Evolutionary conservation across 2,329 filamentous ascomycete species (phyloP).

Genomic region (Stemphylium lycopersici): DNA sequence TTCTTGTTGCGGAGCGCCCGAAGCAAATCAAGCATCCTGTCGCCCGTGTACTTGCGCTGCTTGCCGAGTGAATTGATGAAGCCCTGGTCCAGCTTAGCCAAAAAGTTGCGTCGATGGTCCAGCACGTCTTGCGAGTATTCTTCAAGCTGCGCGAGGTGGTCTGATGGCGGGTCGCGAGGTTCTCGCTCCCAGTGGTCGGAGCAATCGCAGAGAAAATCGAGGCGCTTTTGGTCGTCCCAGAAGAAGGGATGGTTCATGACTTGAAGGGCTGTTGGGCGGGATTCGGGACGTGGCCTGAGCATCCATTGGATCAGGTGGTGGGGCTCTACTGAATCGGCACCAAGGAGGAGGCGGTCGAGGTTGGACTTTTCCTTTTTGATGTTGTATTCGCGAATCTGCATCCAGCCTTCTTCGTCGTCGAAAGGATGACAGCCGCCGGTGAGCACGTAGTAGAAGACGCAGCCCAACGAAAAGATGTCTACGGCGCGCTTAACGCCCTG

Average conservation of each 20-base stretch:
- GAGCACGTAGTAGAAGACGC: slow-evolving; percentile 99
- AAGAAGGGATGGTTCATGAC: slow-evolving; percentile 96
- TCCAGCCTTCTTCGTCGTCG: slow-evolving; percentile 91
- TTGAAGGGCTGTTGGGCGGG: slow-evolving; percentile 74
- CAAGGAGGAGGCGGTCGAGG: slow-evolving; percentile 74
- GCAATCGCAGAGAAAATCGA: slow-evolving; percentile 93
- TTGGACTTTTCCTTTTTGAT: slow-evolving; percentile 88
- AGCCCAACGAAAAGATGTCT: slow-evolving; percentile 94
- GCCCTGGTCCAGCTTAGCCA: slow-evolving; percentile 73
- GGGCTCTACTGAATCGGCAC: slow-evolving; percentile 84
- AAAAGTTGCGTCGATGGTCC: slow-evolving; percentile 73
- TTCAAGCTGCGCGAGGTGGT: slow-evolving; percentile 66
- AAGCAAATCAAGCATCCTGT: slow-evolving; percentile 81
- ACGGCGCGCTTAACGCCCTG: slow-evolving; percentile 93
- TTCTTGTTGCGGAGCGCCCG: slow-evolving; percentile 93
- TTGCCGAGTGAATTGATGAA: slow-evolving; percentile 92
- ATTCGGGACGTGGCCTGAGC: slow-evolving; percentile 69
- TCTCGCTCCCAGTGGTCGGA: slow-evolving; percentile 97
- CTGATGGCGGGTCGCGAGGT: slow-evolving; percentile 78
- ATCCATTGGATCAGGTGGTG: slow-evolving; percentile 85
- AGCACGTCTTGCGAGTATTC: slow-evolving; percentile 54
- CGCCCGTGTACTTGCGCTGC: slow-evolving; percentile 91
- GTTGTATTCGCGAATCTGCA: slow-evolving; percentile 84
- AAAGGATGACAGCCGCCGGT: slow-evolving; percentile 92
- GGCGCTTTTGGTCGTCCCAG: slow-evolving; percentile 86